Percentiles rank a stretch among this genome's conserved stretches.
Evolutionary conservation across 495 filamentous ascomycete species (phyloP).

Genomic region (Penicillium argentinense): DNA sequence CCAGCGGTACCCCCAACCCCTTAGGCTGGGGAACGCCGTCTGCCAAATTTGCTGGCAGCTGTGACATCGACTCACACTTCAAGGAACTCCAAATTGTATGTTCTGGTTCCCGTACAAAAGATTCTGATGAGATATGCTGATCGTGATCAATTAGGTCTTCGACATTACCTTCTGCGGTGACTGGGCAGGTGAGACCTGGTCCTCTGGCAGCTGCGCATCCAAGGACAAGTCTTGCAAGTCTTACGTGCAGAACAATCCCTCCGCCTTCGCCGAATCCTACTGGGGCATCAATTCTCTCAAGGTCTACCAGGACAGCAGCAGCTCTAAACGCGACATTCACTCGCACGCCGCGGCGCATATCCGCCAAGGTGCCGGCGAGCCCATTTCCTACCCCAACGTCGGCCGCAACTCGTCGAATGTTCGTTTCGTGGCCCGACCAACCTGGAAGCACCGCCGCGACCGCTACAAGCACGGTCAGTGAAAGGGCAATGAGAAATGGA

Average conservation of each 20-base stretch:
- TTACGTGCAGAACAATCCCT: constrained; percentile 62
- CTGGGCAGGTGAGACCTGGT: constrained; percentile 56
- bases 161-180: constrained; percentile 70
- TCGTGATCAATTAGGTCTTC: constrained; percentile 42
- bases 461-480: constrained; percentile 10
- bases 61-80: constrained; percentile 62
- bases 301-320: constrained; percentile 50
- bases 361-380: constrained; percentile 1
- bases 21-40: constrained; percentile 57
- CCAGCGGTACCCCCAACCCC: constrained; percentile 52
- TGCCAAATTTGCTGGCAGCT: constrained; percentile 58
- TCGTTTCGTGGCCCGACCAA: constrained; percentile 2
- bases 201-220: constrained; percentile 26
- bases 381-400: not conserved
- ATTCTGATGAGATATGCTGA: not conserved
- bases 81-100: constrained; percentile 60
- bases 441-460: constrained; percentile 12
- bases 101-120: not conserved
- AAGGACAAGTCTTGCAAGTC: constrained; percentile 54
- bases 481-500: not conserved
- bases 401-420: constrained; percentile 6
- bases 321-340: constrained; percentile 7
- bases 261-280: constrained; percentile 60
- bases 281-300: constrained; percentile 67
- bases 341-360: constrained; percentile 1